Evolutionary conservation across 1,284 basidiomycete species (phyloP), one percentile per base, ranked within the genome.

Genomic region (Ganoderma sinense): DNA sequence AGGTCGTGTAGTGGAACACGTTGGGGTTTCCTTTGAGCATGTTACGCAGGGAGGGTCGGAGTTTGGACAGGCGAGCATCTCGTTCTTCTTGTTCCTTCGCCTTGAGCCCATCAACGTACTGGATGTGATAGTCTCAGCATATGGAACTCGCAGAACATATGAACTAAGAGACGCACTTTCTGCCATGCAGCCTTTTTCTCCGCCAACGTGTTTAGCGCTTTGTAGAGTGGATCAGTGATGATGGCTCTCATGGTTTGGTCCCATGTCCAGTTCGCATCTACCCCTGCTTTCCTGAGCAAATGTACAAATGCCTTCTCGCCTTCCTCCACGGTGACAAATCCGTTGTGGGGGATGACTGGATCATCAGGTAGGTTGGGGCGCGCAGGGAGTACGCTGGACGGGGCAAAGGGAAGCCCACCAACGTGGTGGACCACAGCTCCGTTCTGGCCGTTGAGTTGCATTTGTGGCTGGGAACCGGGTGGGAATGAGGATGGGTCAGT

Each of bases 161-260:
- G 51, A 18, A 36, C 36, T 7, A 64, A 40, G 33, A 18, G 26
- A 71, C 86, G 53, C 63, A 95, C 95, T 88, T 96, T 97, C 80
- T 96, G 94, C 88, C 93, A 99, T 61, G 93, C 92, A 60, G 91
- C 86, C 82, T 98, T 99, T 84, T 97, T 97, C 83, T 99, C 96
- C 4, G 96, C 94, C 64, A 99, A 86, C 59, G 94, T 95, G 79
- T 95, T 95, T 71, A 99, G 86, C 62, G 96, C 94, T 84, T 97
- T 98, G 85, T 98, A 99, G 74, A 98, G 83, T 48, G 98, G 97
- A 84, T 99, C 97, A 75, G 97, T 98, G 82, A 99, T 97, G 81
- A 98, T 96, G 75, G 94, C 93, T 77, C 97, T 90, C 94, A 99
- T 98, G 61, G 97, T 97, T 82, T 95, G 91, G 81, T 99, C 98